phyloP scores from a whole-genome alignment of 257 asterid genomes.

The Vinca minor region DNA sequence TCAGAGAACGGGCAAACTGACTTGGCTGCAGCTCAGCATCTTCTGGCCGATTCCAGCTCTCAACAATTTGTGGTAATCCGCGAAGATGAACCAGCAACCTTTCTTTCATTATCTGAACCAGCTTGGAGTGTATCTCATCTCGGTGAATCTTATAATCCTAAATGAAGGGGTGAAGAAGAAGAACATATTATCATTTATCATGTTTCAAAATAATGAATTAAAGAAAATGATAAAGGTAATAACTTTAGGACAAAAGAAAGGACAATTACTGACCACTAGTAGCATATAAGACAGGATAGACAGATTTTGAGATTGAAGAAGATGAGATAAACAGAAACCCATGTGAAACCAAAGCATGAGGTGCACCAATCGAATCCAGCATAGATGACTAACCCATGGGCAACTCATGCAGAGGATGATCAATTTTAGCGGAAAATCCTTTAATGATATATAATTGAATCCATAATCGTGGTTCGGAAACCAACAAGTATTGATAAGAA shows the following conservation, averaged over 20 bases:
- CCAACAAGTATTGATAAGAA: too few species aligned
- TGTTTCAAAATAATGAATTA: neutral
- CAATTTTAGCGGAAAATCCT: too few species aligned
- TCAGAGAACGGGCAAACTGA: conserved; percentile 81
- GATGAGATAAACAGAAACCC: neutral
- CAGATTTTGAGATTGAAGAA: neutral
- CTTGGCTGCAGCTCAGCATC: conserved; percentile 77
- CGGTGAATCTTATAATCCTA: conserved; percentile 87
- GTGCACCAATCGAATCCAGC: neutral
- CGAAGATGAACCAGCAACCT: conserved; percentile 76
- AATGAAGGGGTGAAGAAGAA: neutral
- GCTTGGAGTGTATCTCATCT: conserved; percentile 92
- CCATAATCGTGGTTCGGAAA: too few species aligned
- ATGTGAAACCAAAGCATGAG: neutral
- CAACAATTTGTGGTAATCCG: conserved; percentile 81
- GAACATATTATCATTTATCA: neutral
- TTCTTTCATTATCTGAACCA: conserved; percentile 97
- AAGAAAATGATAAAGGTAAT: too few species aligned
- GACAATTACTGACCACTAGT: neutral
- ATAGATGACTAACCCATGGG: neutral
- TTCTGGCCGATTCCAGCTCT: conserved; percentile 78
- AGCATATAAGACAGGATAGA: neutral
- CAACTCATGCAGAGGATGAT: neutral
- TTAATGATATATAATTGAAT: too few species aligned
- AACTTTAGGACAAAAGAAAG: neutral